Evolutionary conservation across 169 alveolate genomes (phyloP).

Genomic region (Cryptosporidium canis): DNA sequence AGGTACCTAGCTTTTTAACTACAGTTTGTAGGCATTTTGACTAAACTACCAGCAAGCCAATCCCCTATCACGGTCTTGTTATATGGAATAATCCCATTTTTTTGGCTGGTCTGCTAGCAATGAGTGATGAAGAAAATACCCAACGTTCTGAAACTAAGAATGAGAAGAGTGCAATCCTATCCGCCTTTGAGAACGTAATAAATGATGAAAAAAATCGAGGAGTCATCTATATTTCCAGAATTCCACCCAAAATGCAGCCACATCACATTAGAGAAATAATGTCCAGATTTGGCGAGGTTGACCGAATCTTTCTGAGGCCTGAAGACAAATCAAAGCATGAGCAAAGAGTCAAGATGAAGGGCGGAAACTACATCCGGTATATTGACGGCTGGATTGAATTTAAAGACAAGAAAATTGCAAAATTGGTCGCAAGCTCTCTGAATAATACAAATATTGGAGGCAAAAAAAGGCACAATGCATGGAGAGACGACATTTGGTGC

Average conservation of each 20-base stretch:
- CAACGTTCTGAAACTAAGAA: background rate
- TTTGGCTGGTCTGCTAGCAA: background rate
- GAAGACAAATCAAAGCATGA: slow-evolving; percentile 77
- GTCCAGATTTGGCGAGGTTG: slow-evolving; percentile 81
- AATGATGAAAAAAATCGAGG: slow-evolving; percentile 79
- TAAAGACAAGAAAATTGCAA: slow-evolving; percentile 87
- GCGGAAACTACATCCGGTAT: slow-evolving; percentile 77
- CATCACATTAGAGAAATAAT: slow-evolving; percentile 82
- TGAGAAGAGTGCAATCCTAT: slow-evolving; percentile 1
- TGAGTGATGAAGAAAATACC: background rate
- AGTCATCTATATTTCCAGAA: slow-evolving; percentile 83
- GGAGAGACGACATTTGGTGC: slow-evolving; percentile 92
- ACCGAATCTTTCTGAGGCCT: slow-evolving; percentile 85
- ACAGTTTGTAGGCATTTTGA: too few species aligned
- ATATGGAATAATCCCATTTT: background rate
- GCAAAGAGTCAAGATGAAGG: slow-evolving; percentile 78
- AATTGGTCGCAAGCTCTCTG: slow-evolving; percentile 84
- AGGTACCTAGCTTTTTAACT: background rate
- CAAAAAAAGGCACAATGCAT: slow-evolving; percentile 86
- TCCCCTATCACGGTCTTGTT: background rate
- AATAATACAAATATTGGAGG: slow-evolving; percentile 90
- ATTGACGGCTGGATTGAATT: slow-evolving; percentile 93
- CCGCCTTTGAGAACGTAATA: slow-evolving; percentile 40
- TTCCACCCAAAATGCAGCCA: slow-evolving; percentile 90
- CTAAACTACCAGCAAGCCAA: background rate